Evolutionary conservation across 108 stramenopile genomes (phyloP).

Genomic region (Cyclotella sp.): DNA sequence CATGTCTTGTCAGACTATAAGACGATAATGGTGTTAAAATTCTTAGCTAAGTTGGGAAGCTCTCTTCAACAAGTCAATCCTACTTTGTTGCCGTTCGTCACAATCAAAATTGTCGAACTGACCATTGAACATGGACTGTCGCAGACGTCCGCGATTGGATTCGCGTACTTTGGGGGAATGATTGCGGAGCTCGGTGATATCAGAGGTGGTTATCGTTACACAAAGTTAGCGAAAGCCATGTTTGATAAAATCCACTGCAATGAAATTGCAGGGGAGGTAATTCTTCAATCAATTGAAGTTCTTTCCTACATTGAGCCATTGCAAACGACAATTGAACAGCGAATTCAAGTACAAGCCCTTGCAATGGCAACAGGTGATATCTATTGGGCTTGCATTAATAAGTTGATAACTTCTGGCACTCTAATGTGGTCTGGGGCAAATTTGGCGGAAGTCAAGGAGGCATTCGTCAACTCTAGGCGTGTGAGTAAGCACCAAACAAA

Average conservation of each 20-base stretch:
- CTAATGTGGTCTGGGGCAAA: background rate
- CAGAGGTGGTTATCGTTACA: too few species aligned
- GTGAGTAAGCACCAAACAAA: background rate
- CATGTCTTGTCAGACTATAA: slow-evolving; percentile 1
- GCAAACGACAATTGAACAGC: slow-evolving; percentile 2
- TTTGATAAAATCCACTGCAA: background rate
- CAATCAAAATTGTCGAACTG: slow-evolving; percentile 1
- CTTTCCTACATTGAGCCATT: slow-evolving; percentile 19
- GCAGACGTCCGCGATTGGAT: slow-evolving; percentile 17
- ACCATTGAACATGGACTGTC: slow-evolving; percentile 29
- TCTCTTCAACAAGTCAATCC: background rate
- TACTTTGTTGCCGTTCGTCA: background rate
- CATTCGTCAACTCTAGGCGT: too few species aligned
- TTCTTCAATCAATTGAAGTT: slow-evolving; percentile 3
- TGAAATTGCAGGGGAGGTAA: background rate
- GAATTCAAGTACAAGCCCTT: background rate
- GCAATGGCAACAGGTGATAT: slow-evolving; percentile 21
- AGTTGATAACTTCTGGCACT: background rate
- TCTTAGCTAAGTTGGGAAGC: background rate
- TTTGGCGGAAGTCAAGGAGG: too few species aligned
- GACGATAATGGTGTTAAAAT: slow-evolving; percentile 25
- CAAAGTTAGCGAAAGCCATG: slow-evolving; percentile 24
- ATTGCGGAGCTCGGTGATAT: slow-evolving; percentile 12
- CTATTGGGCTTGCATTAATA: slow-evolving; percentile 4
- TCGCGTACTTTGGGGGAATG: slow-evolving; percentile 22